Percentiles rank a stretch among this genome's conserved stretches.
Evolutionary conservation across 441 rosid genomes (phyloP).

Genomic region (Euphorbia schlechtendalii): DNA sequence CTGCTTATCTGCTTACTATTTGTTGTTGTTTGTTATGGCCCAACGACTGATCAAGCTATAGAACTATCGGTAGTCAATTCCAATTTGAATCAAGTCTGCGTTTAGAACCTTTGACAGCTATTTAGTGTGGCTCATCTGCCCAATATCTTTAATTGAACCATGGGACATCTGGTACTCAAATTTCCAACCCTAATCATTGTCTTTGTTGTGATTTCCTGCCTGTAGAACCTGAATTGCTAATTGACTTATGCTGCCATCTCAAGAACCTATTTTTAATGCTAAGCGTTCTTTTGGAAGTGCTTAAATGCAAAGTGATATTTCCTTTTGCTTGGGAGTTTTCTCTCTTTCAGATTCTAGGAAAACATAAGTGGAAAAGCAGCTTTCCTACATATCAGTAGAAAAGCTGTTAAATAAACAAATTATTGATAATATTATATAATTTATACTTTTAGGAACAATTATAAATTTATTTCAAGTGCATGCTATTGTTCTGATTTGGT

Average conservation of each 20-base stretch:
- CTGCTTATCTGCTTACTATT: not conserved
- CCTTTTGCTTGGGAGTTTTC: not conserved
- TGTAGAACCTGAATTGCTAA: not conserved
- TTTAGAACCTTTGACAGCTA: not conserved
- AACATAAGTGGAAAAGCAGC: not conserved
- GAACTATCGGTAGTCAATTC: not conserved
- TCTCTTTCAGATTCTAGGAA: not conserved
- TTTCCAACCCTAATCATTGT: not conserved
- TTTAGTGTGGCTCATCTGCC: not conserved
- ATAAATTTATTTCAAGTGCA: not conserved
- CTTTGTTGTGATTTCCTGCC: not conserved
- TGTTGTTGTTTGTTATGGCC: not conserved
- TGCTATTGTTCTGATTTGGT: not conserved
- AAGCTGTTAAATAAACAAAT: conserved; percentile 1
- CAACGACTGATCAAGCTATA: not conserved
- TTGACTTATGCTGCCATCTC: not conserved
- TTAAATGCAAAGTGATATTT: not conserved
- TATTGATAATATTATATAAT: not conserved
- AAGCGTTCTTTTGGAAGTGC: not conserved
- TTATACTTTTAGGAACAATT: not conserved
- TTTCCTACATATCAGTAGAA: not conserved
- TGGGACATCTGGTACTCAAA: not conserved
- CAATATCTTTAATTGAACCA: not conserved
- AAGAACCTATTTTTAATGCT: not conserved
- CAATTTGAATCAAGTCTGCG: not conserved